Evolutionary conservation across 768 basidiomycete species (phyloP), one percentile per base, ranked within the genome.

Genomic region (Phanerochaete sordida): DNA sequence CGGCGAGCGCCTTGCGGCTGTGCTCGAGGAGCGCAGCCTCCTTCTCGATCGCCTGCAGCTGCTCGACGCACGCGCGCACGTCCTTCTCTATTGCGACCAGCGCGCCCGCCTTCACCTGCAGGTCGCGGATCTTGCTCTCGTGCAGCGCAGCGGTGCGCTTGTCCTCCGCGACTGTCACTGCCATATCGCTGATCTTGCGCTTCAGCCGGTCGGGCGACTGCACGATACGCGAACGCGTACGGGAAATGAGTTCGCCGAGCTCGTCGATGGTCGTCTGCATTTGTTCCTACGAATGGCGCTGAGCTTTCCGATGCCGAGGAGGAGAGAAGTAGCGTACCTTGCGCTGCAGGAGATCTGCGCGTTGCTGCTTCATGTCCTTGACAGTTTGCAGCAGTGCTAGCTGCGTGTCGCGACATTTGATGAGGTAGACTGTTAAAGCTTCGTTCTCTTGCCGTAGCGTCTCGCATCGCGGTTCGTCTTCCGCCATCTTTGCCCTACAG

Each of bases 131-230:
- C 74, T 93, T 94, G 13, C 80, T 77, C 66, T 94, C 90, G 63
- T 87, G 84, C 62, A 80, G 72, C 1, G 81, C 76, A 21, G 91
- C 78, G 1, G 79, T 79, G 61, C 78, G 83, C 68, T 91, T 91
- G 64, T 95, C 92, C 56, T 89, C 87, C 19, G 81, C 71, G 0
- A 85, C 84, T 0, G 82, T 85, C 6, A 75, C 69, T 2, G 83
- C 80, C 89, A 96, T 93, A n/a, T 83, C 78, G 12, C 80, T 73
- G 66, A 96, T 96, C 45, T 85, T 90, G 53, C 87, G 84, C 69
- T 88, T 90, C 65, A 96, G 89, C 47, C 94, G 83, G 49, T 96
- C 95, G 0, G 95, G 95, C 0, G 92, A 94, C 70, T 94, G 91
- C 2, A 97, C 93, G 62, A 97, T 88, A 27, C 93, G 85, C 28